These are phyloP conservation scores for Tulasnella sp. DNA, from an alignment of 768 basidiomycete species.

Conservation along the genomic window DNA sequence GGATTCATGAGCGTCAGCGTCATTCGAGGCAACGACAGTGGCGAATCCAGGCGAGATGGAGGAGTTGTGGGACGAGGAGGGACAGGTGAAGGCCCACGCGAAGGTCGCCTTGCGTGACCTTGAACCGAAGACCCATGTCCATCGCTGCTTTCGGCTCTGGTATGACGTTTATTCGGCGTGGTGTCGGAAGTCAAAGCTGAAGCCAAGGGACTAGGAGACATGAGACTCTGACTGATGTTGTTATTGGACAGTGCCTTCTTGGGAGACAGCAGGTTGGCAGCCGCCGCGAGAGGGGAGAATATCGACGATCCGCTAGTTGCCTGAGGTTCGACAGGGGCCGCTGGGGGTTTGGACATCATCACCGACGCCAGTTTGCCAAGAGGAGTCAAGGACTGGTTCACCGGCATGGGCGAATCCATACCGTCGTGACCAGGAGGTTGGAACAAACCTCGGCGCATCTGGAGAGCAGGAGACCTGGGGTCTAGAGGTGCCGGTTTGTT, in stretches of 20 bases:
- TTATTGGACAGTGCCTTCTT: neutral
- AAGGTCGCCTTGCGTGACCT: neutral
- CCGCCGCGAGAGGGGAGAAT: neutral
- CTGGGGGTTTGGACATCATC: neutral
- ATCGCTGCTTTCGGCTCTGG: neutral
- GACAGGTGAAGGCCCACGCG: conserved; percentile 3
- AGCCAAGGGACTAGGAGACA: neutral
- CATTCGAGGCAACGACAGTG: neutral
- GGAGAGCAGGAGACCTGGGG: neutral
- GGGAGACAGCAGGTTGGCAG: neutral
- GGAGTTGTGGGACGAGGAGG: neutral
- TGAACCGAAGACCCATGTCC: neutral
- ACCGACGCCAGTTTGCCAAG: conserved; percentile 1
- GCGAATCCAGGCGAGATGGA: neutral
- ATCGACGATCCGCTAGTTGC: neutral
- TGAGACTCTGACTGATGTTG: conserved; percentile 1
- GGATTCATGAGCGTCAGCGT: conserved; percentile 11
- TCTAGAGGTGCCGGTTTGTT: neutral
- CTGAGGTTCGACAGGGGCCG: neutral
- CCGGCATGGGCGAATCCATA: neutral
- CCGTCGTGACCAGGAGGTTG: neutral
- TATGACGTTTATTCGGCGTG: neutral
- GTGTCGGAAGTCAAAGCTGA: neutral
- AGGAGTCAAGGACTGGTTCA: neutral
- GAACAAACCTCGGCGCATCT: neutral